Base-by-base conservation (phyloP, 305 asterid genomes). In the Stenogyne calaminthoides region DNA sequence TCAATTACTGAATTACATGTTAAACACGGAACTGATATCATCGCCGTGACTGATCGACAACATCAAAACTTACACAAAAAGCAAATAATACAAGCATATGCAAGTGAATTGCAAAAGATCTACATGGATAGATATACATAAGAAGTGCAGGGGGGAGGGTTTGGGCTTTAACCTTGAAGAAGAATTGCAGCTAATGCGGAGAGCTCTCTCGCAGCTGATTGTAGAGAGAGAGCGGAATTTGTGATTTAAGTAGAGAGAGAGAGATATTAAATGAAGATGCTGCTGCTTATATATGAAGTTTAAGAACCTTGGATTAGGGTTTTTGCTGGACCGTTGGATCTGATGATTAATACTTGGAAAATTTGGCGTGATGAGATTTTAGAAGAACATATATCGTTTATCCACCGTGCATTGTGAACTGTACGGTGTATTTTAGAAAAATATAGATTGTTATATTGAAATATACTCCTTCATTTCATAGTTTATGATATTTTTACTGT, bases 151-250 rank as follows among this genome's bases (percentile, higher is more conserved):
- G 2, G 29, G 25, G 2, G 6, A 16, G 54, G 2, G 40, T 7
- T 47, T 32, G 8, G 47, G 39, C 16, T 1, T 1, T 3, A 25
- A 25, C 75, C 42, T 42, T 15, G n/a, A n/a, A n/a, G 9, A 20
- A 52, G 22, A 37, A 36, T 49, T 18, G 54, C 20, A 22, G 71
- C 2, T 1, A n/a, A 25, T 15, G 47, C 49, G 6, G 22, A 25
- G 36, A 73, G 47, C 44, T 54, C 67, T 73, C 71, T 40, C 77
- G 59, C 72, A 49, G 67, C 59, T 51, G 72, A 65, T 54, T 55
- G 51, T 27, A 64, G 76, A 10, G 39, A 73, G 71, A n/a, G 29
- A 71, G 69, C 64, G 40, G 3, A 15, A n/a, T 7, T 15, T 40
- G 47, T 11, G 29, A 55, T n/a, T 58, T 3, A 14, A 15, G 44